Evolutionary conservation across 495 filamentous ascomycete genomes (phyloP).

Genomic region (Neurospora africana): DNA sequence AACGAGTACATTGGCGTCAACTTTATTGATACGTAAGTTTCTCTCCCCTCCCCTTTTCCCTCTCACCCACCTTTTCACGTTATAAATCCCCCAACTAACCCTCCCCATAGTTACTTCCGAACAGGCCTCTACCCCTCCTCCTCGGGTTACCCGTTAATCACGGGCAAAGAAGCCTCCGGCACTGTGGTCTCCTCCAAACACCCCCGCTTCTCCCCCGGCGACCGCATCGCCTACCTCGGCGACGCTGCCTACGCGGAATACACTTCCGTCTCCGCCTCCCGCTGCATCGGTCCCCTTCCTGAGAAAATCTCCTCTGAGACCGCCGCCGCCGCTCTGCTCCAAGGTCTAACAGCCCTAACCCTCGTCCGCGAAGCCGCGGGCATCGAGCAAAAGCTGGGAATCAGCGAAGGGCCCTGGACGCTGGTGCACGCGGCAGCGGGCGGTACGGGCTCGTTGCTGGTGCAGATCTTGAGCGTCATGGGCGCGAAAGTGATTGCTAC

Average conservation of each 20-base stretch:
- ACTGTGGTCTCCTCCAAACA: slow-evolving; percentile 29
- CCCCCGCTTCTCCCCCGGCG: slow-evolving; percentile 47
- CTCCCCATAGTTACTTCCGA: slow-evolving; percentile 64
- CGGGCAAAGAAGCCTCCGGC: slow-evolving; percentile 70
- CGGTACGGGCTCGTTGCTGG: slow-evolving; percentile 70
- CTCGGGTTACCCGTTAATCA: slow-evolving; percentile 54
- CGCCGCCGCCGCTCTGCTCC: slow-evolving; percentile 61
- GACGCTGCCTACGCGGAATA: slow-evolving; percentile 64
- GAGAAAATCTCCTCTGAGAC: slow-evolving; percentile 46
- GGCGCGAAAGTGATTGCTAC: slow-evolving; percentile 81
- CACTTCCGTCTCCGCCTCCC: slow-evolving; percentile 46
- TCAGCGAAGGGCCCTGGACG: slow-evolving; percentile 57
- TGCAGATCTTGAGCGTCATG: slow-evolving; percentile 59
- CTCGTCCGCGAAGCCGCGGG: slow-evolving; percentile 66
- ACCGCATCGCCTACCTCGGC: slow-evolving; percentile 56
- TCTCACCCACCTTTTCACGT: neutral
- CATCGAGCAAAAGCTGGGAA: slow-evolving; percentile 40
- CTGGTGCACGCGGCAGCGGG: slow-evolving; percentile 88
- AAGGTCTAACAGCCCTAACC: slow-evolving; percentile 79
- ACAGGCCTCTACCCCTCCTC: slow-evolving; percentile 67
- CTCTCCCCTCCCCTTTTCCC: slow-evolving; percentile 3
- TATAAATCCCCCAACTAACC: slow-evolving; percentile 12
- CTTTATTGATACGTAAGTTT: slow-evolving; percentile 65
- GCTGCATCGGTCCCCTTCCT: slow-evolving; percentile 52
- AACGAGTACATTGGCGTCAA: slow-evolving; percentile 83